phyloP scores from a whole-genome alignment of 2,329 filamentous ascomycete genomes.

The Sporothrix curviconia region DNA sequence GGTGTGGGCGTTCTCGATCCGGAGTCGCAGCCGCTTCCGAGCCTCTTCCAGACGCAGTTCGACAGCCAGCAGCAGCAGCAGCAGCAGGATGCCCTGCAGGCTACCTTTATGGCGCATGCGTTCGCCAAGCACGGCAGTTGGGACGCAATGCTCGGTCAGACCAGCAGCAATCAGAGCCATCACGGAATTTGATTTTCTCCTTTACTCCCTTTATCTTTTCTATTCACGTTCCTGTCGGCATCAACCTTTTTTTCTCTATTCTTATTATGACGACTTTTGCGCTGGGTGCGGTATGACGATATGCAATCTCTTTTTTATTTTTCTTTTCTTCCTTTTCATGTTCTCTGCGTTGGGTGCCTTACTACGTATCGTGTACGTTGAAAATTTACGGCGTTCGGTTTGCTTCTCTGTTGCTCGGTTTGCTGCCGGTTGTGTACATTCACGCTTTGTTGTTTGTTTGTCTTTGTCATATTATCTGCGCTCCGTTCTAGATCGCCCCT shows the following conservation, averaged over 20 bases:
- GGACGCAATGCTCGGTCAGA: conserved; percentile 8
- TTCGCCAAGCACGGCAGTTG: conserved; percentile 9
- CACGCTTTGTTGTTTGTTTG: no score
- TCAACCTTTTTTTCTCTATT: no score
- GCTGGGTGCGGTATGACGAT: no score
- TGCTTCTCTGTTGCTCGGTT: background rate
- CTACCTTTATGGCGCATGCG: background rate
- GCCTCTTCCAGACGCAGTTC: background rate
- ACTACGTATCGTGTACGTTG: background rate
- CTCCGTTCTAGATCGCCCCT: no score
- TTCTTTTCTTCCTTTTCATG: background rate
- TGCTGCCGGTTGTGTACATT: background rate
- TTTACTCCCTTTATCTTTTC: background rate
- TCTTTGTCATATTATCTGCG: no score
- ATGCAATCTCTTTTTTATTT: background rate
- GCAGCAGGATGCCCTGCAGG: background rate
- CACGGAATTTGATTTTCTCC: background rate
- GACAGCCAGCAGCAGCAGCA: background rate
- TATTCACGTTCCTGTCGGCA: no score
- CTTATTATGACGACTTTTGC: background rate
- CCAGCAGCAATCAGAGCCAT: background rate
- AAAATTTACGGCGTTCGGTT: background rate
- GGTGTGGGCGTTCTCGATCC: background rate
- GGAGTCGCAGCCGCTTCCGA: background rate
- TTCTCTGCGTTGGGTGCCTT: background rate